Base-by-base conservation (phyloP, 2,329 filamentous ascomycete genomes). In the Myriosclerotinia duriaeana region DNA sequence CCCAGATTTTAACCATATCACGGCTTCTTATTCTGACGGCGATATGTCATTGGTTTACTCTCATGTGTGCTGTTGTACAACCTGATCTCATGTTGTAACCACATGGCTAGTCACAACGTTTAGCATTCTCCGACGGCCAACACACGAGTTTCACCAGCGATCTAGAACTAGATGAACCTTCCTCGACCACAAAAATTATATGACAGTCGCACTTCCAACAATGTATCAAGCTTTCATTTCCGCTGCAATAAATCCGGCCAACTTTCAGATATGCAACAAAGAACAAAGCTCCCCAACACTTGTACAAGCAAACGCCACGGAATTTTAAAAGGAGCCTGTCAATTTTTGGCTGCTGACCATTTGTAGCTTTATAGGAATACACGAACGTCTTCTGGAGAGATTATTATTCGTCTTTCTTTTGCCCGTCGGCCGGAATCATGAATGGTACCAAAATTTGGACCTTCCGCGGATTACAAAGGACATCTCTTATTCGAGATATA, bases 241-340 rank as follows among this genome's bases (percentile, higher is more conserved):
- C 42, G 34, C 40, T 58, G 12, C 44, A 48, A 59, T 30, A 65
- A 48, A 50, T 65, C 54, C 64, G 64, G 54, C 54, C 54, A 65
- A 52, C 46, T 61, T 44, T 36, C 22, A 65, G 64, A 65, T 26
- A 44, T 61, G 64, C 64, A 65, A 65, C 54, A 65, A 65, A 65
- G 42, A 11, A 22, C 20, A 22, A 40, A 52, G 36, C 22, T 14
- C 38, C 20, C 48, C 54, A 65, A 38, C 46, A 60, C 56, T 36
- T 22, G 46, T 30, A 52, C 48, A 44, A 61, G 34, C 44, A 61
- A 26, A 38, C 34, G 44, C 46, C 44, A 58, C 22, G 48, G n/a
- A 11, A 54, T 54, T 9, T 54, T 12, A 26, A 34, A 36, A 26
- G 14, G 17, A 30, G 34, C 26, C 34, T n/a, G 26, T 40, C 46